phyloP scores from a whole-genome alignment of 208 protist genomes.

The Vickermania spadyakhi region DNA sequence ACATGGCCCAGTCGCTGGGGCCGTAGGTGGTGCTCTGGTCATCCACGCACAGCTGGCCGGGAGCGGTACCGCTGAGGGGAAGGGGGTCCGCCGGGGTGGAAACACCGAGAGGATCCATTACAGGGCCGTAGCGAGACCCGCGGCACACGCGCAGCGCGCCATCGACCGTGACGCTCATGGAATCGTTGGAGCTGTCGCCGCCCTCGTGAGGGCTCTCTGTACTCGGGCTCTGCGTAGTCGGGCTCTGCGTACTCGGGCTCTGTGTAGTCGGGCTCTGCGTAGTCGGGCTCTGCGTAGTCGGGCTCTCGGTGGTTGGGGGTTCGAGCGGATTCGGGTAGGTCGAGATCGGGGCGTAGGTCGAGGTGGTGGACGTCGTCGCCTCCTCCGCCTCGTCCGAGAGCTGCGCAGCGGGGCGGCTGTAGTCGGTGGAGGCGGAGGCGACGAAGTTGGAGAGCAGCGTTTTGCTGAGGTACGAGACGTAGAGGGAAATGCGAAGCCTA shows the following conservation, averaged over 20 bases:
- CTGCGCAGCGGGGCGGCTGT: neutral
- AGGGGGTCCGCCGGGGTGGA: slow-evolving; percentile 59
- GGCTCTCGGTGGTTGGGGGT: neutral
- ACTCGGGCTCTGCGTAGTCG: neutral
- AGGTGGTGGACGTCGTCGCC: neutral
- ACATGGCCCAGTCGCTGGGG: slow-evolving; percentile 69
- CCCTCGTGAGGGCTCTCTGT: neutral
- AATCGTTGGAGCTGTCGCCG: too few species aligned
- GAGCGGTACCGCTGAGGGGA: slow-evolving; percentile 19
- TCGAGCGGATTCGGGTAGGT: neutral
- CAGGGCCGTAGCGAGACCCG: slow-evolving; percentile 62
- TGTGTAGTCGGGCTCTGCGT: neutral
- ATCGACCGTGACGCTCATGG: slow-evolving; percentile 13
- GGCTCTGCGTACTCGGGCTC: too few species aligned
- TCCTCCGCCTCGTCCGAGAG: neutral
- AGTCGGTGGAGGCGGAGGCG: neutral
- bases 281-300: neutral
- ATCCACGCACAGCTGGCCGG: slow-evolving; percentile 48
- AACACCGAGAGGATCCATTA: slow-evolving; percentile 68
- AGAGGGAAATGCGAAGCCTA: slow-evolving; percentile 44
- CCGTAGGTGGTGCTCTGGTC: slow-evolving; percentile 64
- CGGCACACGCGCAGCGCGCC: slow-evolving; percentile 53
- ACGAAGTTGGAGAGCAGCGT: neutral
- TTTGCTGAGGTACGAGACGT: slow-evolving; percentile 40
- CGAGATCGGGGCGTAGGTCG: neutral